Evolutionary conservation across 805 yeast species (phyloP).

Genomic region (Suhomyces sp.): DNA sequence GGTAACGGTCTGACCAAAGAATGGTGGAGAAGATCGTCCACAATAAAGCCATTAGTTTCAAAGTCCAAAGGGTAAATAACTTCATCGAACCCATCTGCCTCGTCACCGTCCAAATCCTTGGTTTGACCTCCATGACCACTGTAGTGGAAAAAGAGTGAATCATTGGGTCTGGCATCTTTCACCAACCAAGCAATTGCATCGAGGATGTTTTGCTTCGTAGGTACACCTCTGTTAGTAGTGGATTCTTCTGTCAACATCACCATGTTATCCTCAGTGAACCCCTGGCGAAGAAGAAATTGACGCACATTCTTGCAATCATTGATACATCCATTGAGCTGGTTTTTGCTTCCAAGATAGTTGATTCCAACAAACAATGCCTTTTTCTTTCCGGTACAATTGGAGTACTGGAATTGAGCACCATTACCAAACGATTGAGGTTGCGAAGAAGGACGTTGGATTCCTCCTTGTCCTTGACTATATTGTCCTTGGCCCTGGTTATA

Average conservation of each 20-base stretch:
- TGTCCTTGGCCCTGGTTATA: neutral
- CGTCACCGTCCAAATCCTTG: slow-evolving; percentile 69
- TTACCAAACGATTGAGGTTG: too few species aligned
- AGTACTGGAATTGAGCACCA: too few species aligned
- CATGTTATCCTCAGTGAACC: slow-evolving; percentile 54
- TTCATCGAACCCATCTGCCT: slow-evolving; percentile 37
- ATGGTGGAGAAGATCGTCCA: slow-evolving; percentile 74
- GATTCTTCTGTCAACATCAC: slow-evolving; percentile 62
- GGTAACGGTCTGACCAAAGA: slow-evolving; percentile 68
- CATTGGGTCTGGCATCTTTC: slow-evolving; percentile 69
- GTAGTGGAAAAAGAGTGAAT: slow-evolving; percentile 76
- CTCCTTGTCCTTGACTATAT: neutral
- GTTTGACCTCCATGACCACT: slow-evolving; percentile 87
- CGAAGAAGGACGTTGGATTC: too few species aligned
- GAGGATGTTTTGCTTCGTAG: slow-evolving; percentile 68
- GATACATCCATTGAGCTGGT: slow-evolving; percentile 72
- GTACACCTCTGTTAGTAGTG: slow-evolving; percentile 48
- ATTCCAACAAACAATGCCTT: slow-evolving; percentile 79
- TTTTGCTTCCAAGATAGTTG: slow-evolving; percentile 67
- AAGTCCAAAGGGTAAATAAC: slow-evolving; percentile 44
- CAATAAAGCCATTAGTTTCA: slow-evolving; percentile 61
- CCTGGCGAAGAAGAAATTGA: slow-evolving; percentile 40
- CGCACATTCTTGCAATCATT: slow-evolving; percentile 67
- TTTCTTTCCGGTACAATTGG: too few species aligned
- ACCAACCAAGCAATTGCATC: slow-evolving; percentile 84